Percentiles rank a stretch among this genome's conserved stretches.
Evolutionary conservation across 768 basidiomycete species (phyloP).

Genomic region (Boletales sp.): DNA sequence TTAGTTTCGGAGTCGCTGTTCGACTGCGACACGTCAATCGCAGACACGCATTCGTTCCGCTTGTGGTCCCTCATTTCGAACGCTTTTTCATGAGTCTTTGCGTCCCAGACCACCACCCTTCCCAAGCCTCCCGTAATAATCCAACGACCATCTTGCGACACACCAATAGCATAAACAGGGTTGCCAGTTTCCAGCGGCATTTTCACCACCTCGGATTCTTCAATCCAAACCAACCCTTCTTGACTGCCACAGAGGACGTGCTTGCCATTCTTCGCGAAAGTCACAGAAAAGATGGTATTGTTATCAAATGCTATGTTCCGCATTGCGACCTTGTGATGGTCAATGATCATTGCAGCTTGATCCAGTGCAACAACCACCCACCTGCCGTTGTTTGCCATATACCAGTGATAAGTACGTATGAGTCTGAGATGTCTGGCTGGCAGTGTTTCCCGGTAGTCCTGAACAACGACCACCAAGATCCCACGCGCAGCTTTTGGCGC

Average conservation of each 20-base stretch:
- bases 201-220: neutral
- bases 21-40: conserved; percentile 1
- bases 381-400: no score
- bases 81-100: neutral
- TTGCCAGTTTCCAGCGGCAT: neutral
- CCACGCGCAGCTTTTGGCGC: no score
- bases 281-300: neutral
- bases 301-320: neutral
- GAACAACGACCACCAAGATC: no score
- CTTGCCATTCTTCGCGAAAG: neutral
- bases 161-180: neutral
- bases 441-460: no score
- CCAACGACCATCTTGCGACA: neutral
- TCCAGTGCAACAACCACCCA: no score
- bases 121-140: neutral
- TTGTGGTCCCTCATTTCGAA: neutral
- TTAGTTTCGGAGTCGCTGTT: no score
- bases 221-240: neutral
- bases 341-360: neutral
- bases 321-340: neutral
- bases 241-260: neutral
- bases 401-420: no score
- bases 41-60: neutral
- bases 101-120: neutral
- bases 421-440: no score